phyloP scores from a whole-genome alignment of 768 basidiomycete species.

The Tricholoma sp. region DNA sequence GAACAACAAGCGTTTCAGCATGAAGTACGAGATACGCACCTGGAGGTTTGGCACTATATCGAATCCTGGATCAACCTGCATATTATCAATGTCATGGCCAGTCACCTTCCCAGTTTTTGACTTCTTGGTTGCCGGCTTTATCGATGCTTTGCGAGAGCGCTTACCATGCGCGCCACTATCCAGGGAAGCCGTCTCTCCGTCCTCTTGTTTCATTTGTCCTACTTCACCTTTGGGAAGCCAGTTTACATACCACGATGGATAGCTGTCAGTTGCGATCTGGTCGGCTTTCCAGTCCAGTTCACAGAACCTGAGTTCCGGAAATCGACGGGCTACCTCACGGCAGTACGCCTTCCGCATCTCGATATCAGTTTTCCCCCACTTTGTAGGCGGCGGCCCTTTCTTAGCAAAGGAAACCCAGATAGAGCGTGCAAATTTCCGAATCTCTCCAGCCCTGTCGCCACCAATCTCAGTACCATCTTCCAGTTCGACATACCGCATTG shows the following conservation, averaged over 20 bases:
- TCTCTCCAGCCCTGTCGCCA: constrained; percentile 1
- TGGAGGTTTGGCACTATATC: not conserved
- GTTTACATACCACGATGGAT: constrained; percentile 13
- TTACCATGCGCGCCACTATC: not conserved
- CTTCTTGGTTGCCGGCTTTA: not conserved
- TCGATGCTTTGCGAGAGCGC: not conserved
- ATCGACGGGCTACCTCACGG: constrained; percentile 10
- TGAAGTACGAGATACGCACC: not conserved
- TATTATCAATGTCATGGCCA: not conserved
- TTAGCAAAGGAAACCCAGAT: constrained; percentile 1
- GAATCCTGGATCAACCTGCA: not conserved
- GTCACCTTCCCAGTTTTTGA: not conserved
- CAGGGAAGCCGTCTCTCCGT: not conserved
- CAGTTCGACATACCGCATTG: constrained; percentile 7
- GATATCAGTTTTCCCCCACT: constrained; percentile 5
- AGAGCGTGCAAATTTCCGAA: not conserved
- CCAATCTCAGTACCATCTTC: constrained; percentile 5
- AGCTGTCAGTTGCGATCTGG: constrained; percentile 11
- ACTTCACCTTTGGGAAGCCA: not conserved
- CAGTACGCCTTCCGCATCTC: constrained; percentile 4
- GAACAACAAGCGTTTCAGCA: not conserved
- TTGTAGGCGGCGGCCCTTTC: constrained; percentile 1
- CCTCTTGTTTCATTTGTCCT: not conserved
- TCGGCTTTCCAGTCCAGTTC: constrained; percentile 18
- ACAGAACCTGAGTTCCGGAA: constrained; percentile 15